phyloP scores from a whole-genome alignment of 768 basidiomycete genomes.

The Tulasnella sp. region DNA sequence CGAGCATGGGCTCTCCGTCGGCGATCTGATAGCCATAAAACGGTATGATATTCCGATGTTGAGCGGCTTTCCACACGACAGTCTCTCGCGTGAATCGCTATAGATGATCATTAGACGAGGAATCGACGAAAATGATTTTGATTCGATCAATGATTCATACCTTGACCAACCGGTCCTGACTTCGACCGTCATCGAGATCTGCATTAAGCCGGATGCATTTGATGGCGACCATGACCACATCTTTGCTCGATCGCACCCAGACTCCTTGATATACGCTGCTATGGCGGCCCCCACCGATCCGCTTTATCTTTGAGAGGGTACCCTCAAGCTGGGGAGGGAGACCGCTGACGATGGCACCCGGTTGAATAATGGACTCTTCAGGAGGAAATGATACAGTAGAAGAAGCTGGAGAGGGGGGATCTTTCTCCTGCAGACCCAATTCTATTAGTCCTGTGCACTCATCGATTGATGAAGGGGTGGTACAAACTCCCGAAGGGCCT shows the following conservation, averaged over 20 bases:
- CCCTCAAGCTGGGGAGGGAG: too few species aligned
- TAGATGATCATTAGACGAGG: not conserved
- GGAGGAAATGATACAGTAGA: not conserved
- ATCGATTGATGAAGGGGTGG: too few species aligned
- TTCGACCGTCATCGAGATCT: not conserved
- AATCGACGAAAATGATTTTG: too few species aligned
- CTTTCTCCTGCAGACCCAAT: too few species aligned
- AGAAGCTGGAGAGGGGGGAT: not conserved
- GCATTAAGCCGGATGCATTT: not conserved
- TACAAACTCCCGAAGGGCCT: too few species aligned
- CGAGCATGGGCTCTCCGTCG: not conserved
- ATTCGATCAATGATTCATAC: too few species aligned
- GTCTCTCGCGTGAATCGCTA: not conserved
- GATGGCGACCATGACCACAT: not conserved
- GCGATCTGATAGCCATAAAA: not conserved
- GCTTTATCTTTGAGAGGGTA: too few species aligned
- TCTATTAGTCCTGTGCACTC: too few species aligned
- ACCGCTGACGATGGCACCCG: not conserved
- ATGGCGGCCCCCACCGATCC: not conserved
- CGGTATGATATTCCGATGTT: not conserved
- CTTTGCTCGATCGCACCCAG: not conserved
- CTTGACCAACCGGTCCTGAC: not conserved
- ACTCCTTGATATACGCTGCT: not conserved
- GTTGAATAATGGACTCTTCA: not conserved
- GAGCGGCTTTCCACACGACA: not conserved